phyloP scores from a whole-genome alignment of 345 rosid species.

The Citropsis articulata region DNA sequence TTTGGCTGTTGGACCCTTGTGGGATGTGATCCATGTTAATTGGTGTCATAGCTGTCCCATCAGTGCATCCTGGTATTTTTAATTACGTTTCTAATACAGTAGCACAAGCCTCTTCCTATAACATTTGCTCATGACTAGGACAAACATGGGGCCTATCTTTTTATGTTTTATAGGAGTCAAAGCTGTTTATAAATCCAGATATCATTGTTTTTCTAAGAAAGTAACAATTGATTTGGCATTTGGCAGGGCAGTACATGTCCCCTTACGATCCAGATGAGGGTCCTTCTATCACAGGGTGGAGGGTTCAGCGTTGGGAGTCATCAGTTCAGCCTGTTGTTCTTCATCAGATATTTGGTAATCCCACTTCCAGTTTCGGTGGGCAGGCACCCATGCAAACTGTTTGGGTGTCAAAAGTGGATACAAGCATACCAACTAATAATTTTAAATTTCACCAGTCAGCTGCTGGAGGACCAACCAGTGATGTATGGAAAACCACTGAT shows the following conservation, averaged over 20 bases:
- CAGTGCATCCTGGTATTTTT: neutral
- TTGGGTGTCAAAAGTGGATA: slow-evolving; percentile 94
- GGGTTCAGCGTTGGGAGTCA: slow-evolving; percentile 99
- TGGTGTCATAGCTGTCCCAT: neutral
- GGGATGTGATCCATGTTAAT: neutral
- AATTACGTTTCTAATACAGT: neutral
- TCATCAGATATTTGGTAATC: slow-evolving; percentile 95
- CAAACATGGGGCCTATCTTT: neutral
- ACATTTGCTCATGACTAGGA: neutral
- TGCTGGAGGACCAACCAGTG: slow-evolving; percentile 50
- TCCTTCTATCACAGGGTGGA: slow-evolving; percentile 99
- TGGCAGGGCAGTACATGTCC: slow-evolving; percentile 96
- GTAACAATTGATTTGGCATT: slow-evolving; percentile 9
- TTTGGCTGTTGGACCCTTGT: neutral
- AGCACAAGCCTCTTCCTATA: neutral
- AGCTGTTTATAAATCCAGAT: neutral
- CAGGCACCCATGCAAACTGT: slow-evolving; percentile 96
- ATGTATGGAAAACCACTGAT: slow-evolving; percentile 52
- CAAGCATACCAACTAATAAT: slow-evolving; percentile 91
- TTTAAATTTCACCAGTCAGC: slow-evolving; percentile 59
- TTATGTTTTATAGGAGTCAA: neutral
- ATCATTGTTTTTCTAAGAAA: slow-evolving; percentile 6
- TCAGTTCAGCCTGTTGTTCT: slow-evolving; percentile 96
- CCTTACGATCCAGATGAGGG: slow-evolving; percentile 99
- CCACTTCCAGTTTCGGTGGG: slow-evolving; percentile 88